These are phyloP conservation scores for Ophiocordyceps camponoti-floridani DNA, from an alignment of 2,329 filamentous ascomycete genomes.

Conservation along the genomic window DNA sequence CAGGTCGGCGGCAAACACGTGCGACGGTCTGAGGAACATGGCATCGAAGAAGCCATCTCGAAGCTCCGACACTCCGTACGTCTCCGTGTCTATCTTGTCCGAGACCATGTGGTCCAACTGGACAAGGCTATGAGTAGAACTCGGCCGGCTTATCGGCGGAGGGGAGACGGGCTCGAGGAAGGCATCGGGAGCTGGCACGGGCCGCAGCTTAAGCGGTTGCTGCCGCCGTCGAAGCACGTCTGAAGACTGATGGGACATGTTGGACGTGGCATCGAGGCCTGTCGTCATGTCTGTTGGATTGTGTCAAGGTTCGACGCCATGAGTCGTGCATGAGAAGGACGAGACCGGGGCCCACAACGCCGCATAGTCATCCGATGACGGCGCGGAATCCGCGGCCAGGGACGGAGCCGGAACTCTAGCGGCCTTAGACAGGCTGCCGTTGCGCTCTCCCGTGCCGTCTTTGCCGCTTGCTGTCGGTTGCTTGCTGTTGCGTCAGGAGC, in stretches of 20 bases:
- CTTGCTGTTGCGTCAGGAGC: background rate
- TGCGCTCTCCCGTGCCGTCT: too few relatives aligned
- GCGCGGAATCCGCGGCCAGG: background rate
- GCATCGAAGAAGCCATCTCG: conserved; percentile 30
- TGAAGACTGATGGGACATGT: background rate
- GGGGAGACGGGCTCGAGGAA: conserved; percentile 3
- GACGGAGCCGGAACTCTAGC: background rate
- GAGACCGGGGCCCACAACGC: background rate
- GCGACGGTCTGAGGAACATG: conserved; percentile 24
- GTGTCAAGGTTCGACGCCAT: background rate
- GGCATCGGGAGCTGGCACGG: background rate
- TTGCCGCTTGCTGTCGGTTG: background rate
- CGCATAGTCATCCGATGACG: background rate
- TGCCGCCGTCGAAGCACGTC: background rate
- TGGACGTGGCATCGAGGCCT: background rate
- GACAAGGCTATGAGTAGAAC: conserved; percentile 12
- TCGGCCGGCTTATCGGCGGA: conserved; percentile 4
- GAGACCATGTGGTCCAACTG: conserved; percentile 16
- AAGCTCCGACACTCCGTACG: conserved; percentile 23
- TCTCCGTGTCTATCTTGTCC: conserved; percentile 17
- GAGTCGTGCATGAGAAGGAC: background rate
- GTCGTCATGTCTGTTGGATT: background rate
- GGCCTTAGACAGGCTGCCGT: background rate
- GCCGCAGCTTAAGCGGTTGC: background rate
- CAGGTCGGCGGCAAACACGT: conserved; percentile 19